Percentiles rank a stretch among this genome's conserved stretches.
These are phyloP conservation scores for Pyrus hybrid DNA, from an alignment of 331 rosid genomes.

Conservation along the genomic window DNA sequence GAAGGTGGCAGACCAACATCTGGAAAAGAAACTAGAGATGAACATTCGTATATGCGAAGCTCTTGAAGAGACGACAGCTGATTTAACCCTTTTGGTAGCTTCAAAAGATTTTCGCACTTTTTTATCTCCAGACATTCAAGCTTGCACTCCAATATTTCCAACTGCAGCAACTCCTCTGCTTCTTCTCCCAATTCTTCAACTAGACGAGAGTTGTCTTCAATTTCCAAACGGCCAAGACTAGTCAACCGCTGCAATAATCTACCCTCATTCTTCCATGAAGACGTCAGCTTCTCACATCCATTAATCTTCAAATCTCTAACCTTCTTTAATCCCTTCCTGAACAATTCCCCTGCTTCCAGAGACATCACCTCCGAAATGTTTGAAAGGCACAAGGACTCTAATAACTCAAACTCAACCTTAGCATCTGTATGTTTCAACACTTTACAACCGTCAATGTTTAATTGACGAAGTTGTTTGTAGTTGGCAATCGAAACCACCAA, in stretches of 20 bases:
- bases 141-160: background rate
- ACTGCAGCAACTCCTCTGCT: background rate
- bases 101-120: background rate
- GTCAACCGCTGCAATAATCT: too few relatives aligned
- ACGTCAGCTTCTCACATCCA: background rate
- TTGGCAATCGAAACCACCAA: too few relatives aligned
- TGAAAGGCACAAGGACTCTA: background rate
- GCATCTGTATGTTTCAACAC: too few relatives aligned
- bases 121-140: background rate
- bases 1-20: slow-evolving; percentile 2
- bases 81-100: background rate
- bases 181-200: background rate
- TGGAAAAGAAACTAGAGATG: slow-evolving; percentile 7
- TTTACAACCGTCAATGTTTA: too few relatives aligned
- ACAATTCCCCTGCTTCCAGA: background rate
- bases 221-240: background rate
- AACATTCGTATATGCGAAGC: background rate
- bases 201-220: background rate
- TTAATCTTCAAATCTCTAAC: background rate
- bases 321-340: too few relatives aligned
- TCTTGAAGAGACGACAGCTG: background rate
- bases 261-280: too few relatives aligned
- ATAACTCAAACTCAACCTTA: too few relatives aligned
- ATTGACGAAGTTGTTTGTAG: too few relatives aligned
- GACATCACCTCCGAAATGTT: background rate